These are phyloP conservation scores for Aspergillus pseudotamarii DNA, from an alignment of 2,329 filamentous ascomycete genomes.

Conservation along the genomic window DNA sequence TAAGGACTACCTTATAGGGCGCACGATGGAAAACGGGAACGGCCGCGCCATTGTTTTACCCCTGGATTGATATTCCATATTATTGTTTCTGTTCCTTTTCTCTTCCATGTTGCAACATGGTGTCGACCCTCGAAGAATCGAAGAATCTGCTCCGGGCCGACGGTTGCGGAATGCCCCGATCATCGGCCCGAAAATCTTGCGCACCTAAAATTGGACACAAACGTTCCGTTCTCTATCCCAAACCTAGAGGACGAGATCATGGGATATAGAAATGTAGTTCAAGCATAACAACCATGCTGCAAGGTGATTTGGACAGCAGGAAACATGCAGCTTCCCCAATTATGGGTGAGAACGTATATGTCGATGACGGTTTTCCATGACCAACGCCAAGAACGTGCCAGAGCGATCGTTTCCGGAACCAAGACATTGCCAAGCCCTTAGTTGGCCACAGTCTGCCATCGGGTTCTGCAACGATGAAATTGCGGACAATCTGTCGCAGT, in stretches of 20 bases:
- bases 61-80: not conserved
- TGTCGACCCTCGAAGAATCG: not conserved
- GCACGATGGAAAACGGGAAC: not conserved
- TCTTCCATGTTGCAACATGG: not conserved
- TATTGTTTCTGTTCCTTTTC: no score
- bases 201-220: not conserved
- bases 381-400: not conserved
- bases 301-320: not conserved
- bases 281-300: not conserved
- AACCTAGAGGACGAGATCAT: not conserved
- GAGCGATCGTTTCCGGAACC: conserved; percentile 2
- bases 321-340: not conserved
- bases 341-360: not conserved
- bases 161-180: conserved; percentile 3
- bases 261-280: not conserved
- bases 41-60: not conserved
- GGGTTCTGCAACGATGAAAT: not conserved
- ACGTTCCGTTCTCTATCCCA: not conserved
- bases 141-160: not conserved
- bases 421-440: not conserved
- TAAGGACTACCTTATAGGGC: not conserved
- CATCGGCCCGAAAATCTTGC: not conserved
- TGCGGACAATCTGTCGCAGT: not conserved
- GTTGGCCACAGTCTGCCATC: not conserved
- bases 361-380: not conserved